Base-by-base conservation (phyloP, 2,329 filamentous ascomycete genomes). In the Ophiosphaerella herpotricha region DNA sequence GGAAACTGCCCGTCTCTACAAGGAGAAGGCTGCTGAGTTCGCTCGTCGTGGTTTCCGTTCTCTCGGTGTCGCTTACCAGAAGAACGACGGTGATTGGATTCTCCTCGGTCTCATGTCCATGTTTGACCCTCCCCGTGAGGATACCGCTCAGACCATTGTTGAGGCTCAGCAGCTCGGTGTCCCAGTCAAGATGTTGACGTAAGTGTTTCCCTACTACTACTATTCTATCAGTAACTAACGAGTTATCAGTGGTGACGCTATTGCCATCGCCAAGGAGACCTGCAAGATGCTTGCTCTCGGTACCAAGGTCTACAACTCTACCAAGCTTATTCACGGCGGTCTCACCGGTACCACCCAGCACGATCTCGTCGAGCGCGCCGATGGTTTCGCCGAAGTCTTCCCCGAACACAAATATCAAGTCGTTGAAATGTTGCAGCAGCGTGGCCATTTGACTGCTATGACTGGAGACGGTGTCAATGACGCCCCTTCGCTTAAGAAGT, bases 271-370 rank as follows among this genome's bases (percentile, higher is more conserved):
- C 52, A 90, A 90, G 79, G 87, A 90, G 77, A 90, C 87, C 61
- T 90, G 87, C 83, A 89, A 89, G 79, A 90, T 90, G 85, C 81
- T 90, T 72, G 86, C 87, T 60, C 84, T 90, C 52, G 86, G 86
- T 64, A 90, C 87, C 72, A 90, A 90, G 80, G 87, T 91, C 60
- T 90, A 90, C 80, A 89, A 90, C 79, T 90, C 87, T 52, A 85
- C 88, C 70, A 87, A 86, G 77, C 82, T 91, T 60, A 89, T 90
- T 64, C 85, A 89, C 76, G 86, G 87, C 76, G 87, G 87, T 79
- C 82, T 90, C 54, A 82, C 85, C 52, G 87, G 87, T 62, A 84
- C 85, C 57, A 86, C 86, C 53, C 85, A 89, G 76, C 85, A 90
- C 77, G 87, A 90, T 70, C 83, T 91, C 29, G 86, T 89, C 55